A percentile compares a stretch with the other conserved stretches of the same genome.
Conservation (phyloP, 192 early-diverging fungal genomes). For the Podila minutissima region DNA sequence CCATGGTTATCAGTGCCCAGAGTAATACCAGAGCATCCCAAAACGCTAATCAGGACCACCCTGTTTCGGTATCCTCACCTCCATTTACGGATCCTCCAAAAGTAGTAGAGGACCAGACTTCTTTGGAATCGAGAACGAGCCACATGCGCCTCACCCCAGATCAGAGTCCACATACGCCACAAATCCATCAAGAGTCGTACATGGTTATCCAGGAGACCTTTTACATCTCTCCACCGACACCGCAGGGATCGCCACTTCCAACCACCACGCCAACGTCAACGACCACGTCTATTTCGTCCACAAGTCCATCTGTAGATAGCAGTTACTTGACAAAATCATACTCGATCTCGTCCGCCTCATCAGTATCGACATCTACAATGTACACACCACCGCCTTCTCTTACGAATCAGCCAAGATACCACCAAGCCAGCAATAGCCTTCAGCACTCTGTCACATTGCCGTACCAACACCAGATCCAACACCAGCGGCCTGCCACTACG, state of each 20-base stretch:
- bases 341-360: background rate
- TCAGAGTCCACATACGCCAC: slow-evolving; percentile 3
- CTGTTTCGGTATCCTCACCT: background rate
- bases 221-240: background rate
- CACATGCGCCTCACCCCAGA: background rate
- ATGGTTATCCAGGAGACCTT: background rate
- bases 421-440: background rate
- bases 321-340: background rate
- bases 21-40: too few relatives aligned
- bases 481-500: background rate
- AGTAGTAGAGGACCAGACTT: background rate
- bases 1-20: background rate
- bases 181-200: background rate
- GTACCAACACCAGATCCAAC: background rate
- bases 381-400: background rate
- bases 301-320: background rate
- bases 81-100: background rate
- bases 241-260: background rate
- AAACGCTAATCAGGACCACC: slow-evolving; percentile 1
- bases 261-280: background rate
- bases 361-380: background rate
- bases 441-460: background rate
- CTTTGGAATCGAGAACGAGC: background rate
- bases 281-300: background rate
- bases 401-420: background rate